A percentile compares a stretch with the other conserved stretches of the same genome.
These are phyloP conservation scores for Alternaria brassicae DNA, from an alignment of 2,329 filamentous ascomycete genomes.

Conservation along the genomic window DNA sequence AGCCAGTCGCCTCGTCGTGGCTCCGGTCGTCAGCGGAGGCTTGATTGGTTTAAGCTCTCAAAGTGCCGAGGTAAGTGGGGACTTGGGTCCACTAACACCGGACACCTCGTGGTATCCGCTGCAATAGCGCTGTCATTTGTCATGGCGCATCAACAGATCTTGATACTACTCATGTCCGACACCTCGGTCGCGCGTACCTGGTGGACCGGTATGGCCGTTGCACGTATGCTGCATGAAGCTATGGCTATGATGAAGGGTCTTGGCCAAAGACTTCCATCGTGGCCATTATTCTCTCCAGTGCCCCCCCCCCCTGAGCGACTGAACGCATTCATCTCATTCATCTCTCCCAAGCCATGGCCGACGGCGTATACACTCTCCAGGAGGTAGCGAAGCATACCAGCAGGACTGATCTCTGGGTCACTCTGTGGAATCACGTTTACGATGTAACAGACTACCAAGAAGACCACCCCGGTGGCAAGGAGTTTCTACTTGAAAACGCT, in stretches of 20 bases:
- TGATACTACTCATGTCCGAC: constrained; percentile 4
- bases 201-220: constrained; percentile 9
- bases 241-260: not conserved
- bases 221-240: not conserved
- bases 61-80: constrained; percentile 18
- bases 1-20: not conserved
- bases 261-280: constrained; percentile 1
- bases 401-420: constrained; percentile 61
- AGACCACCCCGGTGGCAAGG: constrained; percentile 62
- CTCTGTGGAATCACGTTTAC: constrained; percentile 59
- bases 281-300: not conserved
- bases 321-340: not conserved
- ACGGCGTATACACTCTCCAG: constrained; percentile 21
- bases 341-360: constrained; percentile 12
- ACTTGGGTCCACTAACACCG: not conserved
- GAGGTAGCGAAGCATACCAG: constrained; percentile 59
- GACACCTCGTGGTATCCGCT: not conserved
- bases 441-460: constrained; percentile 64
- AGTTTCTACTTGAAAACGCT: constrained; percentile 52
- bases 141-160: constrained; percentile 2
- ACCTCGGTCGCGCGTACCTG: constrained; percentile 2
- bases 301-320: not conserved
- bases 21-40: not conserved
- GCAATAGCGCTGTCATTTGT: constrained; percentile 11
- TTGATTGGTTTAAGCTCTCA: constrained; percentile 2